A percentile compares a stretch with the other conserved stretches of the same genome.
Conservation (phyloP, 176 grass and related monocot species). For the Oryza officinalis region DNA sequence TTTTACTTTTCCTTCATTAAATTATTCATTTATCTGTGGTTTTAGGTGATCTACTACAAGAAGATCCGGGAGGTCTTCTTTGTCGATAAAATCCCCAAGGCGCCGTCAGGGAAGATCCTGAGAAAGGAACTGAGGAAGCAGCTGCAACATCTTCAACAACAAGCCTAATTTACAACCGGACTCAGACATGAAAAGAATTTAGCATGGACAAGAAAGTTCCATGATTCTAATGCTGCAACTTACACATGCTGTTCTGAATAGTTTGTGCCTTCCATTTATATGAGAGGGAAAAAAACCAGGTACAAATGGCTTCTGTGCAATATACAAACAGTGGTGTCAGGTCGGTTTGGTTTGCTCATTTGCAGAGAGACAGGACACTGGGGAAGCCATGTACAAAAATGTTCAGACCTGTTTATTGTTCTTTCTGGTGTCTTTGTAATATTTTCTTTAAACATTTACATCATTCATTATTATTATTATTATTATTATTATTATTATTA, state of each 20-base stretch:
- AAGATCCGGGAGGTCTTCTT: conserved; percentile 62
- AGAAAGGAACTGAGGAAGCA: conserved; percentile 69
- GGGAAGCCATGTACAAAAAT: neutral
- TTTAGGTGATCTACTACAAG: conserved; percentile 83
- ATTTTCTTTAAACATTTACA: neutral
- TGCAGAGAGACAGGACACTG: neutral
- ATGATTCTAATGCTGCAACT: neutral
- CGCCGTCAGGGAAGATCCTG: conserved; percentile 75
- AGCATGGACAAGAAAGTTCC: neutral
- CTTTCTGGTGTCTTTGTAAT: neutral
- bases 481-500: neutral
- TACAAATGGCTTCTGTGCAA: neutral
- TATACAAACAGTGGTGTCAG: neutral
- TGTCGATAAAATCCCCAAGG: conserved; percentile 63
- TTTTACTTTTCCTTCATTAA: neutral
- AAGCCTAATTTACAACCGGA: neutral
- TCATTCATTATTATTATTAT: neutral
- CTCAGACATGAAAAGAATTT: neutral
- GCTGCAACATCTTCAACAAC: conserved; percentile 19
- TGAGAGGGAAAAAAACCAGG: neutral
- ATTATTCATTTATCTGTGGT: neutral
- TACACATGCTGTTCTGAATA: neutral
- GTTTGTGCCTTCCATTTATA: neutral
- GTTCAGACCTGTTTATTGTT: neutral
- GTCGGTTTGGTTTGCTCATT: neutral